phyloP scores from a whole-genome alignment of 805 yeast species.

The Candida succiphila region DNA sequence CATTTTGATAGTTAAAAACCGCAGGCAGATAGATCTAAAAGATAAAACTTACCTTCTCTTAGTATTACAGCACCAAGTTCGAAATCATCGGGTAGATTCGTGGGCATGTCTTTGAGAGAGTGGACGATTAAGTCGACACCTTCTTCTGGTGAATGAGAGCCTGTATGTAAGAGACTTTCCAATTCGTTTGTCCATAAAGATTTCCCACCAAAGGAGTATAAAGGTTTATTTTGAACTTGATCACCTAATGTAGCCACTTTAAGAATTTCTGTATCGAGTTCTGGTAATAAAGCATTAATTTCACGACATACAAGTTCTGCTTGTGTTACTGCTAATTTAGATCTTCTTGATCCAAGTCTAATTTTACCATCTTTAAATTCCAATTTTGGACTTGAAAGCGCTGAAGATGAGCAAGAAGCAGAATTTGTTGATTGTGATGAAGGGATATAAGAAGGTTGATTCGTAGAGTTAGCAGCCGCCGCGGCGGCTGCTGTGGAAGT shows the following conservation, averaged over 20 bases:
- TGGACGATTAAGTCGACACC: slow-evolving; percentile 86
- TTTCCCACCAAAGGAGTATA: slow-evolving; percentile 94
- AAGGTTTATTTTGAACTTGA: slow-evolving; percentile 72
- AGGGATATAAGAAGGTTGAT: not conserved
- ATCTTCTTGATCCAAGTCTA: slow-evolving; percentile 81
- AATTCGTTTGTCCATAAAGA: slow-evolving; percentile 94
- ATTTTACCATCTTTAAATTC: slow-evolving; percentile 6
- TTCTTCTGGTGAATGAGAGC: slow-evolving; percentile 50
- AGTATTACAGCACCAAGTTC: slow-evolving; percentile 78
- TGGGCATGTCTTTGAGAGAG: slow-evolving; percentile 87
- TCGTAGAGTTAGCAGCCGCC: no score
- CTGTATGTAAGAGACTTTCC: slow-evolving; percentile 65
- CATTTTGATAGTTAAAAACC: slow-evolving; percentile 5
- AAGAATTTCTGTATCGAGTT: slow-evolving; percentile 60
- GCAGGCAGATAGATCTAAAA: not conserved
- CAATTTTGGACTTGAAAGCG: not conserved
- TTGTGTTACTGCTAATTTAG: slow-evolving; percentile 81
- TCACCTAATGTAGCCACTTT: slow-evolving; percentile 88
- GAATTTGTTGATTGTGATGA: not conserved
- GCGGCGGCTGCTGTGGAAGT: no score
- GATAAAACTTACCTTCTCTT: slow-evolving; percentile 43
- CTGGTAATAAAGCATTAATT: slow-evolving; percentile 50
- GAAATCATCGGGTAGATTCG: slow-evolving; percentile 80
- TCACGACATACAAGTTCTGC: slow-evolving; percentile 58
- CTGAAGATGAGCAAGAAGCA: not conserved